Base-by-base conservation (phyloP, 495 filamentous ascomycete genomes). In the Glonium stellatum region DNA sequence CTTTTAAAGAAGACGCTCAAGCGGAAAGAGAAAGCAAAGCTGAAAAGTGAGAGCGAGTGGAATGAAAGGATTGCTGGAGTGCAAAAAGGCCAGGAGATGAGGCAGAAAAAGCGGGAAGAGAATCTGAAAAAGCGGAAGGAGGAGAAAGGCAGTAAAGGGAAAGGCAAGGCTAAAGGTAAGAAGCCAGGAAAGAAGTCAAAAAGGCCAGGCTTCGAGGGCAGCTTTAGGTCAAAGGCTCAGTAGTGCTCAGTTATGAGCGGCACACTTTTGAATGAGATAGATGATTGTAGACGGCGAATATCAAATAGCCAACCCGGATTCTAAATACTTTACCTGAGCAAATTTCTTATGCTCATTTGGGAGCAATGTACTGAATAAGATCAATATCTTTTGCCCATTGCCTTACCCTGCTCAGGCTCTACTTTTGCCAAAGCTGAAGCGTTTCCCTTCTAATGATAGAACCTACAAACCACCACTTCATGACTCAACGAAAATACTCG, bases 1-100 rank as follows among this genome's bases (percentile, higher is more conserved):
- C 71, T 97, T 36, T 80, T 98, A 12, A 95, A 95, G 81, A 96
- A 96, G 79, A 89, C 91, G 1, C 75, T 97, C 59, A 97, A 97
- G 80, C 84, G 92, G 61, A 91, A 95, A 74, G 89, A 95, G 70
- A 85, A 84, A 62, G 76, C 80, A 31, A 98, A 97, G 83, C 86
- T 82, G 74, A 95, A 92, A 81, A 91, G 86, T 68, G 87, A 87
- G 71, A 83, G 84, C 61, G 90, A 93, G 72, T 97, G 95, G 93
- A 84, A 79, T 39, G 92, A 95, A 58, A 77, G 93, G 42, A 74
- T 86, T 18, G 84, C 90, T 15, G 84, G 84, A 13, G 86, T 97
- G 21, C 77, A 81, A 31, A 86, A 88, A 71, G 79, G 84, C 52
- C 85, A 90, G 71, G 86, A 87, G 47, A 82, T 87, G 69, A 83